Percentiles rank a stretch among this genome's conserved stretches.
phyloP scores from a whole-genome alignment of 805 yeast genomes.

The Danielia oregonensis region DNA sequence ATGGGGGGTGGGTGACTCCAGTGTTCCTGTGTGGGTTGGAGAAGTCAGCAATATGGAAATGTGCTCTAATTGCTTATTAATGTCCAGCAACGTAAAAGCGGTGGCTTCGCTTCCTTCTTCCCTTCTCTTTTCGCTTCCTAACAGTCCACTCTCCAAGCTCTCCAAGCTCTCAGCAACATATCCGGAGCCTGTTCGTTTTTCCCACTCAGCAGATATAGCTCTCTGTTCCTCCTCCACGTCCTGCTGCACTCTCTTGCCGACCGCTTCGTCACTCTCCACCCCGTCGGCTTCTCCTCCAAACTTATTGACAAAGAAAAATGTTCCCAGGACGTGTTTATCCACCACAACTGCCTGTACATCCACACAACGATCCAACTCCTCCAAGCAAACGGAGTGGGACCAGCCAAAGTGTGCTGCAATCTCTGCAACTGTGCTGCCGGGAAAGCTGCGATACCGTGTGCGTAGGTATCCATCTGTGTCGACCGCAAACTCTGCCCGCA shows the following conservation, averaged over 20 bases:
- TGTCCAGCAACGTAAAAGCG: no score
- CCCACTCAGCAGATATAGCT: conserved; percentile 6
- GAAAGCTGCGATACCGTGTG: conserved; percentile 19
- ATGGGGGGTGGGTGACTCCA: no score
- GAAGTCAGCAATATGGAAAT: no score
- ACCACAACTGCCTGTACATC: conserved; percentile 53
- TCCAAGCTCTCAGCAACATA: no score
- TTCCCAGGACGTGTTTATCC: conserved; percentile 67
- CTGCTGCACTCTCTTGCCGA: conserved; percentile 4
- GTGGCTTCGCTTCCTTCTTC: no score
- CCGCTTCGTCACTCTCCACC: conserved; percentile 6
- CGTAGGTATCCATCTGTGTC: conserved; percentile 12
- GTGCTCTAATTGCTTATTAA: no score
- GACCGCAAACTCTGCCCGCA: conserved; percentile 20
- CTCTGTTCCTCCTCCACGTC: conserved; percentile 10
- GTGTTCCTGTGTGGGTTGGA: no score
- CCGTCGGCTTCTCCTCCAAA: conserved; percentile 6
- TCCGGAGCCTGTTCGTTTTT: no score
- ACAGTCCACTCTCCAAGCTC: no score
- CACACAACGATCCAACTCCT: conserved; percentile 61
- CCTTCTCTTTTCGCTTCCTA: no score
- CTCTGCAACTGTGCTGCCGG: conserved; percentile 37
- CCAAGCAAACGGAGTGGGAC: conserved; percentile 63
- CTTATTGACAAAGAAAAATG: conserved; percentile 54
- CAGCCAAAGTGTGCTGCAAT: conserved; percentile 53